Conservation (phyloP, 2,329 filamentous ascomycete genomes). For the Didymella sp. region DNA sequence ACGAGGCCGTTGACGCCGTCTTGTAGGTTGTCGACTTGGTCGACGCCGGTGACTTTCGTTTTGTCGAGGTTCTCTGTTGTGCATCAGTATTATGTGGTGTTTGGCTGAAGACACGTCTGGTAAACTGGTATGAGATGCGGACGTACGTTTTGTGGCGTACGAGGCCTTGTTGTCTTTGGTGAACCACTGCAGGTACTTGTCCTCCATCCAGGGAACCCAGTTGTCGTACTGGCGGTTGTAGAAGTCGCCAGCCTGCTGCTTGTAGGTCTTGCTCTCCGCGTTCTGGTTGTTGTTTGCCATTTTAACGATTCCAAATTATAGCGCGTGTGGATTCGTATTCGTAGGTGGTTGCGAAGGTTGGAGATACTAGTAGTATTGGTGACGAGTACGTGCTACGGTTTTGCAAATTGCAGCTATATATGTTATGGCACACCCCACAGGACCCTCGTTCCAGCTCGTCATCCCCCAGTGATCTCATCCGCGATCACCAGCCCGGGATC, state of each 20-base stretch:
- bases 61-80: constrained; percentile 69
- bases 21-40: constrained; percentile 72
- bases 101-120: no score
- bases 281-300: constrained; percentile 15
- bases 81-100: no score
- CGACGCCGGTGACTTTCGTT: constrained; percentile 71
- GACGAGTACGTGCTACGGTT: neutral
- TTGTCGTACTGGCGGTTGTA: constrained; percentile 76
- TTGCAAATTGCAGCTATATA: neutral
- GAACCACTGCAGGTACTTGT: constrained; percentile 74
- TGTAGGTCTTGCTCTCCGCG: constrained; percentile 38
- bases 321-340: neutral
- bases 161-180: constrained; percentile 79
- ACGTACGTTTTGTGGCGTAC: constrained; percentile 71
- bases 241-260: constrained; percentile 52
- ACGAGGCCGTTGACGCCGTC: constrained; percentile 70
- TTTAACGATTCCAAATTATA: neutral
- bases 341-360: neutral
- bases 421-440: neutral
- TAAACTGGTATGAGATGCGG: neutral
- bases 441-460: constrained; percentile 9
- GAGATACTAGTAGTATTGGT: neutral
- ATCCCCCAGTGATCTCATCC: constrained; percentile 22
- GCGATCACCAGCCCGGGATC: constrained; percentile 15
- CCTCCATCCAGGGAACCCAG: constrained; percentile 80